Base-by-base conservation (phyloP, 768 basidiomycete species). In the Suillus decipiens region DNA sequence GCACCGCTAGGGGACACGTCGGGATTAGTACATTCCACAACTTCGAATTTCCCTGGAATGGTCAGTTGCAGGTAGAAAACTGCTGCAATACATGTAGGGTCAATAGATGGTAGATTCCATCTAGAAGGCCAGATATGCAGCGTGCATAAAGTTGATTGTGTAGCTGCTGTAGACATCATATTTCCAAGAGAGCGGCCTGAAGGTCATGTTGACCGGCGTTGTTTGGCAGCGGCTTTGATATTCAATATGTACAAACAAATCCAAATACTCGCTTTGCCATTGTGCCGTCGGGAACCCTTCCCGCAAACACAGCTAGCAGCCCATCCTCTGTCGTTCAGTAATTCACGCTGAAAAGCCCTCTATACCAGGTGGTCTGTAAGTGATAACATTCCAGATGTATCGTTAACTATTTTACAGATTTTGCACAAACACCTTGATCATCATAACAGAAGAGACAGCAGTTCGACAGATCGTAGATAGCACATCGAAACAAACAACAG, bases 1-100 rank as follows among this genome's bases (percentile, higher is more conserved):
- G 76, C 72, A 88, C 92, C 92, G 68, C 80, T 86, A 15, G 92
- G 90, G 55, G 92, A 91, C 24, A 81, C 64, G 76, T 92, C 90
- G 10, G 89, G 87, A 72, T 89, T 85, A 4, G 82, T 80, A 69
- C 84, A 89, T 74, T 87, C 84, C 41, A 78, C 76, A 33, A 93
- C 74, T 19, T 73, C 75, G 73, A 89, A 93, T 68, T 83, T 78
- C n/a, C 87, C 89, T 1, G 92, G 89, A 53, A 89, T 79, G 15
- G 84, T 76, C 28, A 88, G 74, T 70, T 93, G 90, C 33, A 92
- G 82, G 69, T 87, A 88, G 50, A 92, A 74, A 5, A 89, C 75
- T 0, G 90, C 82, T 5, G 86, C 83, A 24, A 91, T 77, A 72
- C 86, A 90, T 17, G 80, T 72, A 0, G 89, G 84, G 61, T 93